Evolutionary conservation across 1,284 basidiomycete species (phyloP), one percentile per base, ranked within the genome.

Genomic region (Marasmius tenuissimus): DNA sequence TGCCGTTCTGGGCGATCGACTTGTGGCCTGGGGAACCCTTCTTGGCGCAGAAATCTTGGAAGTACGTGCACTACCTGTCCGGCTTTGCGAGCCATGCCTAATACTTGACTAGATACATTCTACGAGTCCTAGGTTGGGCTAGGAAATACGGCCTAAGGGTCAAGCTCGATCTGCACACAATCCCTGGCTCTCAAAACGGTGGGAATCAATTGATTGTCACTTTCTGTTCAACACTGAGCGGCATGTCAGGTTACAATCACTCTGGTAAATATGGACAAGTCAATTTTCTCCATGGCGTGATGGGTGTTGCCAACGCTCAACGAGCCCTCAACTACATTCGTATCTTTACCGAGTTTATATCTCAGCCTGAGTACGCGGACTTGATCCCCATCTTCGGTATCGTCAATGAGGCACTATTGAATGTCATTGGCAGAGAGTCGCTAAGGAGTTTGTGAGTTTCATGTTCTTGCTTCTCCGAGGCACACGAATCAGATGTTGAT

Each of bases 241-340:
- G 47, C 64, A 63, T 18, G 78, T 68, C 60, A 82, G 79, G 79
- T 18, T 80, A 77, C 65, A 82, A 83, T 61, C 82, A 83, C 69
- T 82, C 82, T 39, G 83, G 84, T 57, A 82, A 78, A 68, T 27
- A 66, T 22, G 83, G 81, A 16, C 65, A 69, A 27, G 67, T 84
- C 63, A 88, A 84, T 69, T 85, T 90, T 77, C 74, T 92, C 56
- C 70, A 74, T 58, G 85, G 70, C 33, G 68, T 70, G 2, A 72
- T 73, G 70, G 85, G 77, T 54, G 66, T 78, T 22, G 79, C 87
- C 61, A 93, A 94, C 67, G 91, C 89, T 37, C 86, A 93, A 69
- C 84, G 92, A 38, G 81, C 87, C n/a, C 77, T 93, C 54, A 86
- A 92, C 67, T 88, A 90, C 72, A 86, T 93, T 65, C 84, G 91